These are phyloP conservation scores for Lycium barbarum DNA, from an alignment of 257 asterid genomes.

Conservation along the genomic window DNA sequence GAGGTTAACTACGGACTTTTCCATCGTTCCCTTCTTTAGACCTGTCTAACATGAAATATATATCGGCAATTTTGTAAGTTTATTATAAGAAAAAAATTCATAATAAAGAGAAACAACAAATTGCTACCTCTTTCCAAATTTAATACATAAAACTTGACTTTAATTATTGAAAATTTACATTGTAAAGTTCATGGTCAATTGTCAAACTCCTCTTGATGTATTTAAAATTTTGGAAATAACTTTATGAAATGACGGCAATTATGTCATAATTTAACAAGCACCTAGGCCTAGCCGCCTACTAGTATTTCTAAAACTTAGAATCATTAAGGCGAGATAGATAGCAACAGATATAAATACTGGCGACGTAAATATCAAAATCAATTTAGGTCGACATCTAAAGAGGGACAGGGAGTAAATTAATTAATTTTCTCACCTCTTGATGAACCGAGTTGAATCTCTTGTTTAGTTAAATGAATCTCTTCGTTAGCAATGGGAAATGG, in stretches of 20 bases:
- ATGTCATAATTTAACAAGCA: background rate
- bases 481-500: background rate
- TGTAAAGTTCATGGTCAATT: background rate
- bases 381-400: background rate
- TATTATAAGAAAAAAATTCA: background rate
- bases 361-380: background rate
- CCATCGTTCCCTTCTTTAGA: background rate
- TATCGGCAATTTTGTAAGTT: background rate
- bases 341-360: background rate
- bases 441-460: background rate
- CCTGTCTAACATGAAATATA: background rate
- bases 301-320: background rate
- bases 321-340: background rate
- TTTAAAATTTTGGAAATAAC: background rate
- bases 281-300: background rate
- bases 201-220: background rate
- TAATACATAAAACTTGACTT: background rate
- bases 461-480: background rate
- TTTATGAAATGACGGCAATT: background rate
- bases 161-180: background rate
- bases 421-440: slow-evolving; percentile 19
- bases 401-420: background rate
- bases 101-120: background rate
- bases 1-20: background rate
- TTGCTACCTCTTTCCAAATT: background rate